Evolutionary conservation across 176 grass and related monocot species (phyloP).

Genomic region (Musa troglodytarum): DNA sequence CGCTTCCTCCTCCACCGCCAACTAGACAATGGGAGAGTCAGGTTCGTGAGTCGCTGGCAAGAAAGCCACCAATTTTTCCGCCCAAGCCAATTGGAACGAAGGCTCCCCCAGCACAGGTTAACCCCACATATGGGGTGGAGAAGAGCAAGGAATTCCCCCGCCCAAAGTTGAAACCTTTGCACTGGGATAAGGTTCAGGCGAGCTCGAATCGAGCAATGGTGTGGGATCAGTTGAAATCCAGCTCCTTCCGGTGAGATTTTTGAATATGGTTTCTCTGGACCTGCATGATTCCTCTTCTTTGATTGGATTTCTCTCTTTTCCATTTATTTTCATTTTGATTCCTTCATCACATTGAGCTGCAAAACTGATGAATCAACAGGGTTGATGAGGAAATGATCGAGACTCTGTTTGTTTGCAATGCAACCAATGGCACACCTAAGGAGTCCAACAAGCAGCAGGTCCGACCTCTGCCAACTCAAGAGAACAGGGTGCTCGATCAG

Average conservation of each 20-base stretch:
- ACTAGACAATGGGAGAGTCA: constrained; percentile 36
- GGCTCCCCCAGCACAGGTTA: constrained; percentile 21
- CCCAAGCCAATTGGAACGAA: constrained; percentile 13
- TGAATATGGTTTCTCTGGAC: neutral
- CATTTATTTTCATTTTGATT: neutral
- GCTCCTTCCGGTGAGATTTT: constrained; percentile 56
- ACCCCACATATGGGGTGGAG: constrained; percentile 6
- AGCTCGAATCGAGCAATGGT: constrained; percentile 60
- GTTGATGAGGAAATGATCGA: constrained; percentile 75
- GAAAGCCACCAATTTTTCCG: neutral
- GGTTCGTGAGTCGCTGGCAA: constrained; percentile 25
- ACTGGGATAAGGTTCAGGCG: constrained; percentile 71
- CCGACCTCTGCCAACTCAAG: constrained; percentile 14
- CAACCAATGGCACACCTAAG: constrained; percentile 11
- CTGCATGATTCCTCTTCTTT: neutral
- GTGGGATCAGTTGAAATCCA: constrained; percentile 70
- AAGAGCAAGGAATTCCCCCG: constrained; percentile 21
- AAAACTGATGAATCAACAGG: constrained; percentile 15
- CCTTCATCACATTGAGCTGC: neutral
- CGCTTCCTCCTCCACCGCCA: constrained; percentile 18
- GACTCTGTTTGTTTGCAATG: constrained; percentile 59
- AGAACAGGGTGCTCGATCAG: constrained; percentile 49
- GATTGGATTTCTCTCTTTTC: neutral
- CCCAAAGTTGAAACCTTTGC: constrained; percentile 56
- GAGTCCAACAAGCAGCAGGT: neutral